Conservation (phyloP, 441 rosid species). For the Francoa sonchifolia region DNA sequence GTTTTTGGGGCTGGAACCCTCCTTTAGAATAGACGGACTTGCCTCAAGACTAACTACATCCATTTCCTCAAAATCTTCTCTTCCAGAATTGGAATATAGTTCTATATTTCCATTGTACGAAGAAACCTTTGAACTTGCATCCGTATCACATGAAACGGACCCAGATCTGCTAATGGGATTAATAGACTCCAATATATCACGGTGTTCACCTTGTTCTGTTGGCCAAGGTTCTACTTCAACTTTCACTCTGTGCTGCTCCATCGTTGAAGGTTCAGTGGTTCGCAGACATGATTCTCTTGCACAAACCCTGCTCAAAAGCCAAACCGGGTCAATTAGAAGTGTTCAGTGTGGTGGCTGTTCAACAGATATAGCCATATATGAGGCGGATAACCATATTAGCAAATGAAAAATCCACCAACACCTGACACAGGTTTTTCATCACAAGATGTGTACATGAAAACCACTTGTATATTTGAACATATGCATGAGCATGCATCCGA, state of each 20-base stretch:
- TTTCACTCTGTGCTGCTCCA: slow-evolving; percentile 15
- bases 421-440: too few species aligned
- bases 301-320: slow-evolving; percentile 34
- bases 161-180: slow-evolving; percentile 7
- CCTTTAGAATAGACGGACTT: slow-evolving; percentile 17
- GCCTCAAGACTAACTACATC: slow-evolving; percentile 11
- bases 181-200: slow-evolving; percentile 10
- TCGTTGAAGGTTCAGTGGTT: slow-evolving; percentile 22
- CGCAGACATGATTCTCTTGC: slow-evolving; percentile 47
- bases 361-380: too few species aligned
- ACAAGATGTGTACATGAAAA: too few species aligned
- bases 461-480: too few species aligned
- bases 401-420: too few species aligned
- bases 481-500: too few species aligned
- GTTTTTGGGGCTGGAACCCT: slow-evolving; percentile 7
- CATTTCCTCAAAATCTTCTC: slow-evolving; percentile 6
- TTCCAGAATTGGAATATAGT: slow-evolving; percentile 2
- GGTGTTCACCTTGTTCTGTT: slow-evolving; percentile 22
- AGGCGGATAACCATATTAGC: background rate
- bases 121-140: slow-evolving; percentile 17
- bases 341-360: background rate
- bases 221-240: slow-evolving; percentile 18
- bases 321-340: slow-evolving; percentile 2
- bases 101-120: slow-evolving; percentile 10
- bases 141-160: slow-evolving; percentile 13